Evolutionary conservation across 2,329 filamentous ascomycete genomes (phyloP).

Genomic region (Kalmusia sp.): DNA sequence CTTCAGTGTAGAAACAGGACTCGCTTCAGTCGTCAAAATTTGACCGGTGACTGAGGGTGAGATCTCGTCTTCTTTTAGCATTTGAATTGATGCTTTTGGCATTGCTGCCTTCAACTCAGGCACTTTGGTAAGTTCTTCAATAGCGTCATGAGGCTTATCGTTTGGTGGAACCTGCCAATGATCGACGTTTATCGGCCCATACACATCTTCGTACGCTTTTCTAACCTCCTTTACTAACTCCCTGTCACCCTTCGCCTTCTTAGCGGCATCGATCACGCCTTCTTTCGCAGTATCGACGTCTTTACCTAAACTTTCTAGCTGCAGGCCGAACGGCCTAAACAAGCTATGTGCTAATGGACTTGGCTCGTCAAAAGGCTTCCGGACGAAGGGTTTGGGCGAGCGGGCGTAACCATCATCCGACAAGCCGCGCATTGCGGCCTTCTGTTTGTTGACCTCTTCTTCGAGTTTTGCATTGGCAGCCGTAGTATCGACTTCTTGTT

Average conservation of each 20-base stretch:
- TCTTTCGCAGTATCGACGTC: slow-evolving; percentile 14
- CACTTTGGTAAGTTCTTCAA: not conserved
- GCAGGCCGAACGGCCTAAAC: slow-evolving; percentile 38
- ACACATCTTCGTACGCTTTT: slow-evolving; percentile 35
- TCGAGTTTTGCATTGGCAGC: slow-evolving; percentile 31
- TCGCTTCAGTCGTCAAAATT: not conserved
- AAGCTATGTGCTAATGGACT: slow-evolving; percentile 37
- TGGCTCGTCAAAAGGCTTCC: slow-evolving; percentile 25
- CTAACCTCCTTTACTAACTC: slow-evolving; percentile 32
- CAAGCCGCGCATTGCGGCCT: slow-evolving; percentile 34
- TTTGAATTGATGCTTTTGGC: slow-evolving; percentile 4
- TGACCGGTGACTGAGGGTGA: slow-evolving; percentile 5
- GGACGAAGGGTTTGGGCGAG: slow-evolving; percentile 18
- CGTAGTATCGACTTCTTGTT: slow-evolving; percentile 13
- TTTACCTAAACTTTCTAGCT: slow-evolving; percentile 33
- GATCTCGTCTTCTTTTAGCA: slow-evolving; percentile 14
- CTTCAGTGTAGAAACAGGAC: not conserved
- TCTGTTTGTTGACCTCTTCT: slow-evolving; percentile 35
- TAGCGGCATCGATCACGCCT: slow-evolving; percentile 13
- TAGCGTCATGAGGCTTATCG: not conserved
- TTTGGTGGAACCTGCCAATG: slow-evolving; percentile 26
- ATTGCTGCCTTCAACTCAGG: not conserved
- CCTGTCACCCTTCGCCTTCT: slow-evolving; percentile 23
- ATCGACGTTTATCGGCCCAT: slow-evolving; percentile 30
- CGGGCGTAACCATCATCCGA: slow-evolving; percentile 37